Evolutionary conservation across 805 yeast genomes (phyloP), one percentile per base, ranked within the genome.

Genomic region (Metschnikowia borealis): DNA sequence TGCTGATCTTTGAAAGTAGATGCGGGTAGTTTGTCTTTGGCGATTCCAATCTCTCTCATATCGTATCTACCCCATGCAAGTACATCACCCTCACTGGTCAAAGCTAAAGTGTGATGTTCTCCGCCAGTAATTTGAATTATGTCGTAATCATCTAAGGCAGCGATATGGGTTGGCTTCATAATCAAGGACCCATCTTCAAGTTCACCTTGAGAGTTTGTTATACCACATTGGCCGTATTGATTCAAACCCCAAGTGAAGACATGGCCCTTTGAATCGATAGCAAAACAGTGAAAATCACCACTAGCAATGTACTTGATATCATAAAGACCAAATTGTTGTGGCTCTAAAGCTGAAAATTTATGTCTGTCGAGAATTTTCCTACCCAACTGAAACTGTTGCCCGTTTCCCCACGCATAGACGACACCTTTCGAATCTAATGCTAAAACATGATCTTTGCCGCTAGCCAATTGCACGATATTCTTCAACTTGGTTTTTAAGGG

Each of bases 371-470:
- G 63, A 21, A 91, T 82, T 61, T 84, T 84, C 62, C 96, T 81
- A 20, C 98, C 99, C 57, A 94, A 76, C 71, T 94, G 98, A 68
- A 77, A 83, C 62, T 89, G 96, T 61, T 91, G 96, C 23, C 97
- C 97, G 65, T 89, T 87, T 58, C 99, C 99, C 99, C 99, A 94
- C 0, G 98, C 91, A 63, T 80, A 89, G 1, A 91, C 97, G 48
- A 83, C 77, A 51, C 99, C 99, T 61, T 81, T 84, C 23, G 80
- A 72, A 65, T 91, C 96, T 35, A 94, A 73, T 21, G 95, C 94
- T 43, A 94, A 66, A 35, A 94, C 66, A 64, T 94, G 99, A 65
- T 94, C 98, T 65, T 91, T 91, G 44, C 99, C 99, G 0, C 87
- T 81, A 1, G 95, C 96, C 50, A 94, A 67, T 62, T 89, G 94